Evolutionary conservation across 495 filamentous ascomycete species (phyloP), one percentile per base, ranked within the genome.

Genomic region (Melanomma pulvis-pyrius): DNA sequence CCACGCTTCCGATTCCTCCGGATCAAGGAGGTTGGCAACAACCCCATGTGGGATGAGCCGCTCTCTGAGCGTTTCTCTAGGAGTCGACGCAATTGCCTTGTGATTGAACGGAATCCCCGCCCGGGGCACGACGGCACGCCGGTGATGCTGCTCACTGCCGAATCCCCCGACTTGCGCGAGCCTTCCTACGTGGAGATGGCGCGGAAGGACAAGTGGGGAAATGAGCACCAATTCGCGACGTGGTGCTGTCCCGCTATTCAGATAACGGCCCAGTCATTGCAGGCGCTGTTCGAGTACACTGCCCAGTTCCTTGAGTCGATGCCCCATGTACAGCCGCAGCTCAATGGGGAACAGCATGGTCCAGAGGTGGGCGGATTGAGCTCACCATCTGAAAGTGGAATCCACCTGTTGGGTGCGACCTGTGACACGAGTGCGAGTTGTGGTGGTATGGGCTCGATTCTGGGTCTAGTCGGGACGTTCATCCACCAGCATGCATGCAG

Each of bases 1-100:
- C 51, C 61, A 1, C 39, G 47, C 24, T 48, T 64, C 25, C 34
- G 61, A 19, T 57, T 48, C 25, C 61, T 56, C 7, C 61, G 61
- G 2, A 29, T 64, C 39, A 64, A 64, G 22, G 15, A 22, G 15
- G 19, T 63, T 2, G 21, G 28, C 21, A 25, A 24, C 25, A 44
- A 57, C n/a, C n/a, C n/a, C 6, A 54, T 54, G 9, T 29, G 25
- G 36, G 25, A 7, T 8, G 25, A 47, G 19, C n/a, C 41, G 19
- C 36, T 26, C 36, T 5, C 12, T 15, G 36, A 24, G 41, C 12
- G 19, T 1, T 13, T 1, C n/a, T 25, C 26, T 19, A 7, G 26
- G 5, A 22, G 9, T 1, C 50, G 50, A 15, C 17, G 6, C 3
- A 39, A 32, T 5, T 62, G 47, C 29, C 48, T 62, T 6, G 28